Evolutionary conservation across 2,329 filamentous ascomycete genomes (phyloP), one percentile per base, ranked within the genome.

Genomic region (Fusarium pseudocircinatum): DNA sequence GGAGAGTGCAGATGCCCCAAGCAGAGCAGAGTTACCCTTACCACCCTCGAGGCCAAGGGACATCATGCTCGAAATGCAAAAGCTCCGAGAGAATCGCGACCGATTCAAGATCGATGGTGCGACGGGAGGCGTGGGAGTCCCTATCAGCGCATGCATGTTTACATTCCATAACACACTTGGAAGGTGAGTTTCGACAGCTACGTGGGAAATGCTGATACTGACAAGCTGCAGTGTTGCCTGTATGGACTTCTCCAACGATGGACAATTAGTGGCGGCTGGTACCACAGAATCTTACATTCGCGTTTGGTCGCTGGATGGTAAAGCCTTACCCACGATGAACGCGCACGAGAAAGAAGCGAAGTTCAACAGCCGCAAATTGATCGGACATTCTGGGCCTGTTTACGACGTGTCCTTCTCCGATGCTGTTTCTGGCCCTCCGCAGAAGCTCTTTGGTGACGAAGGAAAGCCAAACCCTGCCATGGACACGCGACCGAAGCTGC

Each of bases 111-210:
- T 98, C 64, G 94, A 97, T 67, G 90, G 92, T 26, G 90, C 93
- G 39, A 96, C 93, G 18, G 94, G 94, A 22, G 96, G 95, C 14
- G 89, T 95, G 57, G 94, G 95, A 20, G 90, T 94, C 61, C 91
- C 92, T 32, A 87, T 98, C 67, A 97, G 95, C 78, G 92, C 97
- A 30, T 96, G 94, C 85, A 98, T 98, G 93, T 98, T 97, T 81
- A 99, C 96, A 2, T 97, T 98, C 79, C 96, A 99, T 85, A 99
- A 99, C 82, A 97, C 94, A 1, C 92, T 95, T 72, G 95, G 97
- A 82, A 93, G 91, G 94, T 95, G 84, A 85, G 90, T 63, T 49
- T 12, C 24, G 14, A 14, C 32, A 40, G 20, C 26, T 11, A 20
- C 4, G 10, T 7, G 14, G 18, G 6, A 20, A n/a, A 6, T 7